Evolutionary conservation across 345 rosid species (phyloP).

Genomic region (Pseudoturritis turrita): DNA sequence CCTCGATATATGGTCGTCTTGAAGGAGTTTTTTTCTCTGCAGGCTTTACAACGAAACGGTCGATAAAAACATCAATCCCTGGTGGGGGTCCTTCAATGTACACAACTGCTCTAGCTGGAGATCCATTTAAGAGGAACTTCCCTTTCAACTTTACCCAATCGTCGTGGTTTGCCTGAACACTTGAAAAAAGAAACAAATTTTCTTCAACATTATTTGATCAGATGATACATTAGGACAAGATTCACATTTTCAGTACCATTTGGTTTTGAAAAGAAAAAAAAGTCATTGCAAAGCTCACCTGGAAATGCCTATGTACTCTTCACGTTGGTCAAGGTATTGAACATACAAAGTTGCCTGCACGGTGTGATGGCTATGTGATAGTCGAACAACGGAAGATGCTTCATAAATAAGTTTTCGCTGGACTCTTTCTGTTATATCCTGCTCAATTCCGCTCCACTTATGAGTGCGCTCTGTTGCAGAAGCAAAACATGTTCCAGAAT

Average conservation of each 20-base stretch:
- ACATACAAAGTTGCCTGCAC: constrained; percentile 77
- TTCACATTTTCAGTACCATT: not conserved
- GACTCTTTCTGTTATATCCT: constrained; percentile 75
- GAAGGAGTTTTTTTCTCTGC: constrained; percentile 67
- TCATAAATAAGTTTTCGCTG: constrained; percentile 74
- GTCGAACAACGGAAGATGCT: constrained; percentile 61
- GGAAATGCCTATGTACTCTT: constrained; percentile 73
- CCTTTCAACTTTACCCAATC: constrained; percentile 79
- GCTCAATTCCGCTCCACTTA: constrained; percentile 89
- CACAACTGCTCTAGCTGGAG: constrained; percentile 65
- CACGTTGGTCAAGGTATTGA: constrained; percentile 58
- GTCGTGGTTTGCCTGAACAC: constrained; percentile 73
- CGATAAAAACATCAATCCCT: constrained; percentile 79
- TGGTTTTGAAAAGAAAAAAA: not conserved
- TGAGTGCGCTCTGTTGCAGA: constrained; percentile 78
- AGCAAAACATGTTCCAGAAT: constrained; percentile 68
- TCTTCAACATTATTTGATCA: constrained; percentile 4
- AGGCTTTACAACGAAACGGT: constrained; percentile 62
- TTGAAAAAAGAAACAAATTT: constrained; percentile 17
- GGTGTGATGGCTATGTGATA: constrained; percentile 60
- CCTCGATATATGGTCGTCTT: constrained; percentile 64
- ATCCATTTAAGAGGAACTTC: constrained; percentile 81
- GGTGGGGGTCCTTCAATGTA: constrained; percentile 93
- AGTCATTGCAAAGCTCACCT: constrained; percentile 39
- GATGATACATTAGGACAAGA: not conserved